These are phyloP conservation scores for Drosera capensis DNA, from an alignment of 148 eudicot genomes.

Conservation along the genomic window DNA sequence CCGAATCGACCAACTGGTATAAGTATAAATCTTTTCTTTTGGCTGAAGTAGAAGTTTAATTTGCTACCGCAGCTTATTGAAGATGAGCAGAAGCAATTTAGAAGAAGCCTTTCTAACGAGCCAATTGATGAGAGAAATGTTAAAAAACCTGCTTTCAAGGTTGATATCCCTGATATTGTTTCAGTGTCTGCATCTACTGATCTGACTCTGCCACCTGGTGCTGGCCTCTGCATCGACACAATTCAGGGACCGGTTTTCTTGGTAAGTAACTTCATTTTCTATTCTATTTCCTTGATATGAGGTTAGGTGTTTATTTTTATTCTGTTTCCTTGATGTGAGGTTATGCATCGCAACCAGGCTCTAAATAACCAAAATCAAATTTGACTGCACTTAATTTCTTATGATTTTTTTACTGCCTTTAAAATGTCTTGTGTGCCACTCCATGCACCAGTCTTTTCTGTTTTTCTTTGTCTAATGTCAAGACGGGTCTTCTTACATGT, in stretches of 20 bases:
- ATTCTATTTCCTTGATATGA: background rate
- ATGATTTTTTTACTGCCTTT: too few relatives aligned
- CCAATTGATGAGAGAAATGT: slow-evolving; percentile 22
- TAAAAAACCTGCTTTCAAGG: slow-evolving; percentile 34
- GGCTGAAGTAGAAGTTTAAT: background rate
- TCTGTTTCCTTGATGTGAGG: background rate
- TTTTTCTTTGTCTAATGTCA: too few relatives aligned
- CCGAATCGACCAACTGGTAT: background rate
- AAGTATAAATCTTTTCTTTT: background rate
- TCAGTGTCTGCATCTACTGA: slow-evolving; percentile 82
- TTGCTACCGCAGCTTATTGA: slow-evolving; percentile 37
- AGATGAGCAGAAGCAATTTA: slow-evolving; percentile 31
- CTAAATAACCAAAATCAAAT: too few relatives aligned
- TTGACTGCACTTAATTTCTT: too few relatives aligned
- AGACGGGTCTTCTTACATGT: too few relatives aligned
- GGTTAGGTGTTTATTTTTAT: background rate
- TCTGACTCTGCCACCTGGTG: slow-evolving; percentile 88
- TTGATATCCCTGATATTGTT: slow-evolving; percentile 55
- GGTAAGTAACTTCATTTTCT: slow-evolving; percentile 30
- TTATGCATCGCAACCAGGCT: too few relatives aligned
- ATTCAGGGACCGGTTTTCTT: slow-evolving; percentile 55
- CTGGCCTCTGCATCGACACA: slow-evolving; percentile 78
- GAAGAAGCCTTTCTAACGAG: slow-evolving; percentile 45
- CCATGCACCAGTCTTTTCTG: too few relatives aligned
- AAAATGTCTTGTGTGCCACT: too few relatives aligned